These are phyloP conservation scores for Podaxis mareebaensis DNA, from an alignment of 768 basidiomycete genomes.

Conservation along the genomic window DNA sequence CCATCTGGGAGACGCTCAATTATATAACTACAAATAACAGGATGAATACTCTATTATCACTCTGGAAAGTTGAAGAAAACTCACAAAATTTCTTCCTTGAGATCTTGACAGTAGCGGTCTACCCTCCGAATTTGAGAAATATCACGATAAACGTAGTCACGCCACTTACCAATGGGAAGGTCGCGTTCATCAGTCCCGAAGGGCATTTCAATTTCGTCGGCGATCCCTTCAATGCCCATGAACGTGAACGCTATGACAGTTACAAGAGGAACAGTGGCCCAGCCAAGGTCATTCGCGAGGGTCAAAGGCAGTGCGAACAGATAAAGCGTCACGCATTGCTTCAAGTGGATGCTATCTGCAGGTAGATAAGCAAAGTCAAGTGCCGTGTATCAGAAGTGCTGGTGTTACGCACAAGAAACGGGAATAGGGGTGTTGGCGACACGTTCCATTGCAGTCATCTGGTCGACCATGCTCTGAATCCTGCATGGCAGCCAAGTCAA, in stretches of 20 bases:
- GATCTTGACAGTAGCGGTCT: slow-evolving; percentile 86
- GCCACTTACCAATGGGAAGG: slow-evolving; percentile 66
- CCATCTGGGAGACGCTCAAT: slow-evolving; percentile 72
- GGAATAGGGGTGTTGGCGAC: slow-evolving; percentile 87
- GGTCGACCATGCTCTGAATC: slow-evolving; percentile 80
- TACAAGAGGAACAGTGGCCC: slow-evolving; percentile 82
- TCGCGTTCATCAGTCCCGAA: slow-evolving; percentile 75
- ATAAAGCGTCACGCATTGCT: slow-evolving; percentile 94
- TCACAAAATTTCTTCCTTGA: slow-evolving; percentile 83
- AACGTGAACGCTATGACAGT: slow-evolving; percentile 88
- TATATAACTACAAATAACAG: slow-evolving; percentile 51
- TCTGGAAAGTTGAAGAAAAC: slow-evolving; percentile 26
- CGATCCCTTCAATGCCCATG: slow-evolving; percentile 95
- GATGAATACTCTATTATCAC: slow-evolving; percentile 14
- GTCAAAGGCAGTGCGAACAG: slow-evolving; percentile 90
- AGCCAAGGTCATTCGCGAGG: slow-evolving; percentile 78
- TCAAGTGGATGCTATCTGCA: slow-evolving; percentile 84
- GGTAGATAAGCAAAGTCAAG: slow-evolving; percentile 1
- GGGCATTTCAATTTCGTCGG: slow-evolving; percentile 93
- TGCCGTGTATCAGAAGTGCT: background rate
- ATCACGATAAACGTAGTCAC: background rate
- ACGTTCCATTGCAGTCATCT: slow-evolving; percentile 87
- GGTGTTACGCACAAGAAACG: slow-evolving; percentile 54
- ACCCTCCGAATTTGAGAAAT: slow-evolving; percentile 7
- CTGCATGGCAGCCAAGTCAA: slow-evolving; percentile 34